Base-by-base conservation (phyloP, 805 yeast genomes). In the Zygosaccharomyces gambellarensis region DNA sequence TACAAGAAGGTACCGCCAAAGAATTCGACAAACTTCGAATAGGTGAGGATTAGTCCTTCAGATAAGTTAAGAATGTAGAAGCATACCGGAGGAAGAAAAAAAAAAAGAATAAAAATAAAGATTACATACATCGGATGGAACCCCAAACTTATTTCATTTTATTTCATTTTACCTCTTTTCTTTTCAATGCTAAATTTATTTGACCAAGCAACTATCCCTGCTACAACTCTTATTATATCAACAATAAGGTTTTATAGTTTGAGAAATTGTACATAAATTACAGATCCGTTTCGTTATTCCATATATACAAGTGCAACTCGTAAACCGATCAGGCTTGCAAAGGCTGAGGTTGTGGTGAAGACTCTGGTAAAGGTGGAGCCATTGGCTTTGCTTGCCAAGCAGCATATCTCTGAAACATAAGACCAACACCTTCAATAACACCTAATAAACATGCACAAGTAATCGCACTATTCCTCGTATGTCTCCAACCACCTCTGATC, bases 401-500 rank as follows among this genome's bases (percentile, higher is more conserved):
- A 78, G 86, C 80, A 64, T 82, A 81, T 74, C 97, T 82, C 70
- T 86, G 95, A 79, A 92, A 81, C 82, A 90, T 87, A 79, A 92
- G 81, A 65, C 98, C 98, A 45, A 89, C 97, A 78, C 99, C 99
- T 75, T 94, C 99, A 62, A 94, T 87, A 46, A 89, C 94, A 65
- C 97, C 99, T 65, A 94, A 78, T 60, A 94, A 80, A 78, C 96
- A 87, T 31, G 96, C 98, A 82, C 99, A 94, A 28, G 96, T 87
- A 60, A 94, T 90, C 60, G 98, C 98, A 53, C 95, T 86, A 71
- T 90, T 92, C 73, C 97, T 80, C 45, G 96, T 87, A 70, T 92
- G 97, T 74, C 82, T 87, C 90, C 96, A 89, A 47, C 99, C 99
- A 65, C 99, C 99, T 82, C 99, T 89, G 59, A 94, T 82, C 53